Evolutionary conservation across 768 basidiomycete species (phyloP).

Genomic region (Cystoderma amianthinum): DNA sequence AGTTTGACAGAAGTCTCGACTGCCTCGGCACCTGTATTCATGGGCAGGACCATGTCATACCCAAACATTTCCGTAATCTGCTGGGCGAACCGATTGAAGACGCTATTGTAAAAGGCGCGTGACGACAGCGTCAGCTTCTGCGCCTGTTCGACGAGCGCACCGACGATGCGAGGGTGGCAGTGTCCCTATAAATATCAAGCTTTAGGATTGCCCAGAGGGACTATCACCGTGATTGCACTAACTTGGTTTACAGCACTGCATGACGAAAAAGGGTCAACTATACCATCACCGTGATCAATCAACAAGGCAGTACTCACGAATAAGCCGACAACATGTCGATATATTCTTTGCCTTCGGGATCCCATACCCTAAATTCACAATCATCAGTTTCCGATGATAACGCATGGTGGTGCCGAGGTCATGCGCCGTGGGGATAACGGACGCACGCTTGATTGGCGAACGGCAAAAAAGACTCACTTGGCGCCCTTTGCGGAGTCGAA

Average conservation of each 20-base stretch:
- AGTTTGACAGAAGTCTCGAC: conserved; percentile 97
- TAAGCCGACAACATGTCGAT: conserved; percentile 98
- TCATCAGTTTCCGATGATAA: conserved; percentile 4
- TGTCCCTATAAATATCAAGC: conserved; percentile 50
- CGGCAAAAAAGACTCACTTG: conserved; percentile 58
- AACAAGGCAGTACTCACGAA: conserved; percentile 52
- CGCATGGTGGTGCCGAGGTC: too few species aligned
- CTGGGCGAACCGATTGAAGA: conserved; percentile 87
- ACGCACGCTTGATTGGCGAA: conserved; percentile 15
- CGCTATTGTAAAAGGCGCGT: conserved; percentile 91
- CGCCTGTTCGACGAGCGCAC: conserved; percentile 77
- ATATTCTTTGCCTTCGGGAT: conserved; percentile 91
- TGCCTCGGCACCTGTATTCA: conserved; percentile 99
- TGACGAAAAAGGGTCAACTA: background rate
- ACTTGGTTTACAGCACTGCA: conserved; percentile 84
- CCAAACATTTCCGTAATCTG: conserved; percentile 78
- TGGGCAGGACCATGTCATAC: conserved; percentile 94
- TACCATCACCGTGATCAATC: too few species aligned
- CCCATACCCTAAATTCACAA: conserved; percentile 62
- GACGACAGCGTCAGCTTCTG: conserved; percentile 90
- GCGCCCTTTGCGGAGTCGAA: conserved; percentile 89
- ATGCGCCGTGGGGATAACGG: conserved; percentile 2
- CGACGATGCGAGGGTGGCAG: conserved; percentile 86
- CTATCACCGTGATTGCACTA: conserved; percentile 15
- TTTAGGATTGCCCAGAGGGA: conserved; percentile 1